phyloP scores from a whole-genome alignment of 257 asterid genomes.

The Eustoma russellianum region DNA sequence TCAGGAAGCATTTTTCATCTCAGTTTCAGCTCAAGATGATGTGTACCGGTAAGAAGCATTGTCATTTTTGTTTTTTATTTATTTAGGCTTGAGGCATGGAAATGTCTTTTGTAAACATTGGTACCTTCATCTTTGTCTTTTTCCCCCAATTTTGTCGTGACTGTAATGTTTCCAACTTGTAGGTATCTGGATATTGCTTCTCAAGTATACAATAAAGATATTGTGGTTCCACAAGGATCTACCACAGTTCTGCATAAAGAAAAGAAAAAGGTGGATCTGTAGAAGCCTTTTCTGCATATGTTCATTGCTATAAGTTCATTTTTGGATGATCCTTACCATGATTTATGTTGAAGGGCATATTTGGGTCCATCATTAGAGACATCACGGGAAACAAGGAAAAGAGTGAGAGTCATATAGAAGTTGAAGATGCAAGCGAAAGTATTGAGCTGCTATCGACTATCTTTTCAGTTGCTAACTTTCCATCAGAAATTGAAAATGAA shows the following conservation, averaged over 20 bases:
- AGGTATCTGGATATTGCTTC: slow-evolving; percentile 56
- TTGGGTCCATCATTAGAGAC: slow-evolving; percentile 65
- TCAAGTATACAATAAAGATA: slow-evolving; percentile 41
- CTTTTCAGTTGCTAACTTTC: slow-evolving; percentile 58
- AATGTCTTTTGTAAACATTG: not conserved
- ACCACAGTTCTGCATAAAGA: slow-evolving; percentile 43
- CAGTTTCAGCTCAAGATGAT: slow-evolving; percentile 51
- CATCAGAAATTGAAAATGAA: slow-evolving; percentile 33
- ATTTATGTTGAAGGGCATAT: slow-evolving; percentile 47
- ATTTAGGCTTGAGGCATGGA: not conserved
- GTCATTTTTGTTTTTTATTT: not conserved
- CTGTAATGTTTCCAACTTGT: slow-evolving; percentile 7
- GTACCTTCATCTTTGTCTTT: not conserved
- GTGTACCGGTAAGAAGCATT: slow-evolving; percentile 45
- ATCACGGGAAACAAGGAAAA: slow-evolving; percentile 44
- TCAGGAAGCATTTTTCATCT: slow-evolving; percentile 66
- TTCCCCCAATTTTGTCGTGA: slow-evolving; percentile 7
- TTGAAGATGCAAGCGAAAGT: slow-evolving; percentile 40
- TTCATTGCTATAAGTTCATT: too few relatives aligned
- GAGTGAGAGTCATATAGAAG: slow-evolving; percentile 32
- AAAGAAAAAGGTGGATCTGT: slow-evolving; percentile 64
- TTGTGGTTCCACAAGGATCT: slow-evolving; percentile 38
- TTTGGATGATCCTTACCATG: not conserved
- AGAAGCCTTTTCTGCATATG: too few relatives aligned
- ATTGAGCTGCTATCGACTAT: slow-evolving; percentile 43